A percentile compares a stretch with the other conserved stretches of the same genome.
Evolutionary conservation across 352 stramenopile genomes (phyloP).

Genomic region (Phytophthora ohioensis): DNA sequence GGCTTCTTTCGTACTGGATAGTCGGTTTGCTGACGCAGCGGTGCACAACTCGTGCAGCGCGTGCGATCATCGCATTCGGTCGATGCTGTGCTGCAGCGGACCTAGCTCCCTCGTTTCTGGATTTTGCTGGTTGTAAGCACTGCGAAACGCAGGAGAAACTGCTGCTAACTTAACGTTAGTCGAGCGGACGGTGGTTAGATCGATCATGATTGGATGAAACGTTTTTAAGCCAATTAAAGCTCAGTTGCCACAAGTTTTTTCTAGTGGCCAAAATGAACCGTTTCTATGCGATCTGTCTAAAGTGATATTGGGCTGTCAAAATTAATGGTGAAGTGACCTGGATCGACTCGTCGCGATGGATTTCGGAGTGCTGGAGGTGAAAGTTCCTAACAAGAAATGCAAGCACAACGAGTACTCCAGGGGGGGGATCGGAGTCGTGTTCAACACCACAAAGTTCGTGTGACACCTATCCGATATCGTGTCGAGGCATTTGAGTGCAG

Average conservation of each 20-base stretch:
- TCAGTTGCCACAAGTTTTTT: not conserved
- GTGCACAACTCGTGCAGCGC: slow-evolving; percentile 12
- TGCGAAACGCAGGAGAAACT: not conserved
- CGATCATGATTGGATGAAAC: slow-evolving; percentile 3
- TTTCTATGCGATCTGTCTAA: no score
- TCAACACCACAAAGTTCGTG: no score
- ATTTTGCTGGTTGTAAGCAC: no score
- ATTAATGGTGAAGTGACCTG: not conserved
- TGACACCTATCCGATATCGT: no score
- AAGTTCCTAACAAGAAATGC: no score
- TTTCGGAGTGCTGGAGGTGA: no score
- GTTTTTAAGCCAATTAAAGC: not conserved
- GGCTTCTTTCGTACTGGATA: slow-evolving; percentile 30
- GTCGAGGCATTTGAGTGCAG: no score
- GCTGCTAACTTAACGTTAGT: not conserved
- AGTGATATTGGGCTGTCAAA: not conserved
- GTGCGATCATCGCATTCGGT: no score
- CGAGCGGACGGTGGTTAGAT: not conserved
- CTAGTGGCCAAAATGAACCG: not conserved
- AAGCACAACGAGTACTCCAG: no score
- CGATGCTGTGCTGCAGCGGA: no score
- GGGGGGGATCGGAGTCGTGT: no score
- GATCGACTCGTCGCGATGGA: not conserved
- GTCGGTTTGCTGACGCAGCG: slow-evolving; percentile 7
- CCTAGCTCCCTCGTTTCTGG: no score